These are phyloP conservation scores for Trichoderma sp. DNA, from an alignment of 2,329 filamentous ascomycete genomes.

Conservation along the genomic window DNA sequence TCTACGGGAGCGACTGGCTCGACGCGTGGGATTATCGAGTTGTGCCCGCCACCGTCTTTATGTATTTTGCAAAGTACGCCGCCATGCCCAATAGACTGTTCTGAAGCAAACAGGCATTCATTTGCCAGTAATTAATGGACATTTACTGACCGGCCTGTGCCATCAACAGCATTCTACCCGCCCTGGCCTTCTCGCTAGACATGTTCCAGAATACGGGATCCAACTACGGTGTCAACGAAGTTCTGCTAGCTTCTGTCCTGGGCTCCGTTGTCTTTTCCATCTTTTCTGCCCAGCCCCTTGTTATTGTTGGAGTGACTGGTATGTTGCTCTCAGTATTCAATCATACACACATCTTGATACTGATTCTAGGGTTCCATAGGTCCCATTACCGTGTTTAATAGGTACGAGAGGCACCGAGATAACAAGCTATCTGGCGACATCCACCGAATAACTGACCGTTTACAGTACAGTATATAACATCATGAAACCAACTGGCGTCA, in stretches of 20 bases:
- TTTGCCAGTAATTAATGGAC: no score
- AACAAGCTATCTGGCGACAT: neutral
- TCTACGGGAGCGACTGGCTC: slow-evolving; percentile 77
- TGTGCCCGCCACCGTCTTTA: slow-evolving; percentile 83
- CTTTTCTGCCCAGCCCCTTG: slow-evolving; percentile 78
- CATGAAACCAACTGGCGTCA: slow-evolving; percentile 71
- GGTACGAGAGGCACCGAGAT: slow-evolving; percentile 49
- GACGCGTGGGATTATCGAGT: slow-evolving; percentile 92
- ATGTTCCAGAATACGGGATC: slow-evolving; percentile 89
- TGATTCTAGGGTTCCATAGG: slow-evolving; percentile 44
- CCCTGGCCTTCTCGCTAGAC: slow-evolving; percentile 84
- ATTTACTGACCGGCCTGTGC: neutral
- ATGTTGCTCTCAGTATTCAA: slow-evolving; percentile 9
- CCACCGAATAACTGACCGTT: slow-evolving; percentile 10
- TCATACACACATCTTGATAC: neutral
- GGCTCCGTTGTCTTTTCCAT: slow-evolving; percentile 80
- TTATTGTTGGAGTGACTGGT: slow-evolving; percentile 88
- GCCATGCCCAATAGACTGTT: neutral
- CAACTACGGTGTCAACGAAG: slow-evolving; percentile 89
- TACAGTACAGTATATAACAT: slow-evolving; percentile 82
- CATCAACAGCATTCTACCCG: slow-evolving; percentile 71
- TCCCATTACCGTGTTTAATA: slow-evolving; percentile 94
- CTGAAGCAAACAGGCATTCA: neutral
- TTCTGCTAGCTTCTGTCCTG: slow-evolving; percentile 81
- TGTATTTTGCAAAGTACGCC: slow-evolving; percentile 89